Evolutionary conservation across 305 asterid species (phyloP), one percentile per base, ranked within the genome.

Genomic region (Fraxinus velutina): DNA sequence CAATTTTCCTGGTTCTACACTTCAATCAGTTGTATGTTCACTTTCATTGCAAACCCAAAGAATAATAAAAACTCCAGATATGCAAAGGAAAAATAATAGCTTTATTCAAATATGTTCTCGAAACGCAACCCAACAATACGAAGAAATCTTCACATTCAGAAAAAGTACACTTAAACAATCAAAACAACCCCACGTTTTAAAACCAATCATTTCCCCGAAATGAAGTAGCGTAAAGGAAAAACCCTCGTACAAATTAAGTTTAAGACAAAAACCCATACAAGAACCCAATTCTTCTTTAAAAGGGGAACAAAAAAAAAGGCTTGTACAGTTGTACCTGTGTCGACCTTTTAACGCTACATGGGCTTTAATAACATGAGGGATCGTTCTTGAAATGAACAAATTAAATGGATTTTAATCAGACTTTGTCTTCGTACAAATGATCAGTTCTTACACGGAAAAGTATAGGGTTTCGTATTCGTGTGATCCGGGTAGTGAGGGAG

Each of bases 121-220:
- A 5, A 79, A 27, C 76, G 81, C 10, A 77, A 39, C 10, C 83
- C 50, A 77, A 77, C 42, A 73, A 37, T 36, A 21, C 13, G 27
- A 50, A 79, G 79, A 83, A 81, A 78, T 19, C 27, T 77, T 76
- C 29, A 37, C 80, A 64, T 77, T 72, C 83, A 72, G 60, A 6
- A 55, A 19, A 34, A 27, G 47, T 71, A 9, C 21, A 39, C 21
- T 74, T 78, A 12, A 79, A 64, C n/a, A 80, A 77, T 55, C 83
- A 71, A 66, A 27, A 73, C 55, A 72, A 77, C 29, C 80, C 47
- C 39, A 55, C 57, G 17, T 55, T 62, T 21, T 24, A 24, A 10
- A 68, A 68, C 12, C 74, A 68, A 29, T 68, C 33, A 13, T 29
- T 68, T 68, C 19, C 37, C 37, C 15, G 32, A 21, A 68, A 27